Base-by-base conservation (phyloP, 2,329 filamentous ascomycete species). In the Metarhizium guizhouense region DNA sequence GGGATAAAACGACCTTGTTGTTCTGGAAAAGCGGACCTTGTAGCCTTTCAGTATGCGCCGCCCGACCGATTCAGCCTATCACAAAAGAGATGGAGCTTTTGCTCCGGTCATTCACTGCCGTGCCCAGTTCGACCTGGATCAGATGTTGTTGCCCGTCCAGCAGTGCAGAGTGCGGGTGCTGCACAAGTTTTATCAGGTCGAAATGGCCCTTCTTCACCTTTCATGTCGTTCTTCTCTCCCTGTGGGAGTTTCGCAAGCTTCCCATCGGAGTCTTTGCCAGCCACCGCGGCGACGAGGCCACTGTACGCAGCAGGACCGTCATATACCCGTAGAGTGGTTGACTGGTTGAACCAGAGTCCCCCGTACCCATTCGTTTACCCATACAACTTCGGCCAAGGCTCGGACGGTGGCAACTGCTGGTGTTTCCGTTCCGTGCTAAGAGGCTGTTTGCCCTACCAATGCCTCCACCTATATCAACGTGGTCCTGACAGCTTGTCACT, bases 21-120 rank as follows among this genome's bases (percentile, higher is more conserved):
- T 55, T 57, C 40, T 57, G 47, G 56, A 57, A 57, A 56, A 59
- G 57, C 57, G 57, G 55, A 56, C 54, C 54, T 36, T 20, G 51
- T 30, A 47, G 16, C 20, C 51, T 32, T 45, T 52, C 29, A 50
- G 58, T 56, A 47, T 49, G 54, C 54, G 36, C 54, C 38, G 53
- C 58, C 34, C 43, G 34, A 42, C 29, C 30, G 6, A 30, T 16
- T 29, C 16, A 30, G 34, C 57, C 57, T 55, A 56, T 60, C 58
- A 60, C 47, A 50, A 29, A 4, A 10, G 13, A 13, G 4, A 43
- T 5, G 59, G 59, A 58, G 56, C 56, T 36, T 55, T 55, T 58
- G 51, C 52, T 60, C 59, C 59, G 57, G 51, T 16, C n/a, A 3
- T n/a, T 40, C 18, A 43, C 10, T 42, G n/a, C 47, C 51, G 18